Conservation (phyloP, 73 alveolate genomes). For the Paramecium pentaurelia region DNA sequence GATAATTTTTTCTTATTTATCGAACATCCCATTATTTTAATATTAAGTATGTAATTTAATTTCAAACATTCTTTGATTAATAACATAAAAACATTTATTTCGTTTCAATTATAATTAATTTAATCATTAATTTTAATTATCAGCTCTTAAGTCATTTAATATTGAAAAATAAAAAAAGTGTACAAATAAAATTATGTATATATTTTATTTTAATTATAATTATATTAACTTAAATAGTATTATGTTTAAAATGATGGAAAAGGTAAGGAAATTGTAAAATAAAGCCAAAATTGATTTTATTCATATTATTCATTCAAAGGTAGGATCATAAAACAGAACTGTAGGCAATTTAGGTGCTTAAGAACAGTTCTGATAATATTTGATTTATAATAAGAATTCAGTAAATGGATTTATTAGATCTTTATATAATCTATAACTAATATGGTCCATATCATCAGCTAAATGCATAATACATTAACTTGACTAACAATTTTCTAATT, state of each 20-base stretch:
- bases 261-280: not conserved
- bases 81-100: not conserved
- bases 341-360: not conserved
- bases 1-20: not conserved
- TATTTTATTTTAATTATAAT: no score
- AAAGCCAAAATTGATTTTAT: not conserved
- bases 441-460: constrained; percentile 75
- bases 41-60: not conserved
- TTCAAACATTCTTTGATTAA: not conserved
- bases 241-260: not conserved
- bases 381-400: not conserved
- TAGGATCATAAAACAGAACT: not conserved
- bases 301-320: not conserved
- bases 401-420: constrained; percentile 21
- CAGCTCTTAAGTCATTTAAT: not conserved
- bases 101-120: not conserved
- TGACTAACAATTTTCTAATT: constrained; percentile 70
- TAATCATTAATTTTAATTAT: not conserved
- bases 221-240: not conserved
- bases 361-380: not conserved
- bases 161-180: no score
- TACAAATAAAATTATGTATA: no score
- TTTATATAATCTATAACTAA: constrained; percentile 55
- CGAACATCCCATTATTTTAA: not conserved
- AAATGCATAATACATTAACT: constrained; percentile 86